Evolutionary conservation across 164 flowering plant species (phyloP), one percentile per base, ranked within the genome.

Genomic region (Saururus chinensis): DNA sequence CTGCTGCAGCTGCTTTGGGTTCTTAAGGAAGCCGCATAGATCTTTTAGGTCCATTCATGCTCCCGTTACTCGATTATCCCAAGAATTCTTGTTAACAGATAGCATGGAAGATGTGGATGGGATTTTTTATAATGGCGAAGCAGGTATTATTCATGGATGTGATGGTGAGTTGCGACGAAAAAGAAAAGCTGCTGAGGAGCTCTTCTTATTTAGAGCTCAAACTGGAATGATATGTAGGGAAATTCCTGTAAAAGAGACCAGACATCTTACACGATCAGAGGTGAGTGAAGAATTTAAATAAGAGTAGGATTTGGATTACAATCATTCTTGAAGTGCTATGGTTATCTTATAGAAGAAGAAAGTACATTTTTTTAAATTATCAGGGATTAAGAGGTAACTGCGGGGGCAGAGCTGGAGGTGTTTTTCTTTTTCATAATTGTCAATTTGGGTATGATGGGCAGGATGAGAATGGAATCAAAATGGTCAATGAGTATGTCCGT

Each of bases 401-500:
- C 37, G n/a, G n/a, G n/a, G n/a, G n/a, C n/a, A n/a, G n/a, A n/a
- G n/a, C n/a, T n/a, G n/a, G n/a, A n/a, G n/a, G n/a, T n/a, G n/a
- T n/a, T n/a, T n/a, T n/a, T n/a, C n/a, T n/a, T n/a, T n/a, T n/a
- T n/a, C n/a, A n/a, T n/a, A n/a, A n/a, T n/a, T 55, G 25, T 1
- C 35, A 25, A 49, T 20, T 40, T 37, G n/a, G 57, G 22, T 19
- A 40, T 76, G 49, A 7, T 57, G 21, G 40, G 30, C 76, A 90
- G 97, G 96, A 95, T 78, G 96, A 95, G 60, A 65, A 84, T 78
- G 96, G 96, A 56, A 91, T 75, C 64, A 95, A 86, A 80, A 86
- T 80, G 77, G 71, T 95, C 59, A 95, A 95, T 71, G 92, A 91
- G 68, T 95, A 91, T 77, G 86, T 91, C 57, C 87, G 87, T 16